These are phyloP conservation scores for Chaetomium tenue DNA, from an alignment of 495 filamentous ascomycete species.

Conservation along the genomic window DNA sequence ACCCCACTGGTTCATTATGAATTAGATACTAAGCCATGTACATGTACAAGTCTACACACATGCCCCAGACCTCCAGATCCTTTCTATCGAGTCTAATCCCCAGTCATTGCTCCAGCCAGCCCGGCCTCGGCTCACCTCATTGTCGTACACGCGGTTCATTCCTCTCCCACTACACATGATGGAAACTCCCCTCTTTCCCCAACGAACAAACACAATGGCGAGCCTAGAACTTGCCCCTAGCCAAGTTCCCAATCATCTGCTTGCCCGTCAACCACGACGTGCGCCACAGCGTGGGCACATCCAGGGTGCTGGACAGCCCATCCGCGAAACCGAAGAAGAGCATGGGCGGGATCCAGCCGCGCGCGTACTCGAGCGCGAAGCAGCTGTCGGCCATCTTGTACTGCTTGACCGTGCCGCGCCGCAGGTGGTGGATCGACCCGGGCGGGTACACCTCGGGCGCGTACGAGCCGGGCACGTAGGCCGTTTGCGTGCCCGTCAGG, in stretches of 20 bases:
- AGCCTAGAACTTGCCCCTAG: slow-evolving; percentile 65
- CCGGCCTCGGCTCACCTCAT: not conserved
- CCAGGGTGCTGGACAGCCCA: slow-evolving; percentile 69
- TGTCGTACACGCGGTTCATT: not conserved
- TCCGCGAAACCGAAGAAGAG: slow-evolving; percentile 83
- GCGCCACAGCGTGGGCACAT: slow-evolving; percentile 75
- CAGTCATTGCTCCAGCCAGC: not conserved
- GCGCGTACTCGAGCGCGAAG: slow-evolving; percentile 84
- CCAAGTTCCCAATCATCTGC: slow-evolving; percentile 70
- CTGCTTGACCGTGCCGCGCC: slow-evolving; percentile 75
- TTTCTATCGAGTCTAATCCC: not conserved
- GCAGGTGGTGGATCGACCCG: slow-evolving; percentile 75
- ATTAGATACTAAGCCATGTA: slow-evolving; percentile 1
- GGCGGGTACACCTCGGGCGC: slow-evolving; percentile 71
- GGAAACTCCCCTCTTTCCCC: not conserved
- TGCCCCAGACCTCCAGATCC: not conserved
- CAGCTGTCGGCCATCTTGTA: slow-evolving; percentile 78
- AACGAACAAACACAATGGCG: not conserved
- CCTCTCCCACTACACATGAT: not conserved
- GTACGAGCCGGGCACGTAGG: slow-evolving; percentile 68
- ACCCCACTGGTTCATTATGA: not conserved
- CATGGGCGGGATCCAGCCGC: slow-evolving; percentile 90
- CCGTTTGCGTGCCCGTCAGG: slow-evolving; percentile 68
- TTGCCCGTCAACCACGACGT: slow-evolving; percentile 66
- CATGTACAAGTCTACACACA: slow-evolving; percentile 2